A percentile compares a stretch with the other conserved stretches of the same genome.
Conservation (phyloP, 2,329 filamentous ascomycete species). For the Alternaria panax region DNA sequence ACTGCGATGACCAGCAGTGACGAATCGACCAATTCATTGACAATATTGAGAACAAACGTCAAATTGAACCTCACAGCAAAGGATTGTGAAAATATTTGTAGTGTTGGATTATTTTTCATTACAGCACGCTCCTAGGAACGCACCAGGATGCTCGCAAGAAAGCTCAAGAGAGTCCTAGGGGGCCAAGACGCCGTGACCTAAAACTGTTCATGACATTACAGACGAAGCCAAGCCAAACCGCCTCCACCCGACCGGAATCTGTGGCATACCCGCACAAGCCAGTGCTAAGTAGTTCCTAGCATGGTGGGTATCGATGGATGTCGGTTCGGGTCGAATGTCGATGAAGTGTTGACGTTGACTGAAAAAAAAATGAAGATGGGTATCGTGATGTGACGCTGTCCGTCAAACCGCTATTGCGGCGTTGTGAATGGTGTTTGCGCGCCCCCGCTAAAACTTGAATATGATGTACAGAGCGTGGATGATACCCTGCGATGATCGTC, state of each 20-base stretch:
- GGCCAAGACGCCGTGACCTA: constrained; percentile 22
- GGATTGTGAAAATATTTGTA: not conserved
- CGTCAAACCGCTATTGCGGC: constrained; percentile 19
- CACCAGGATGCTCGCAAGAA: constrained; percentile 6
- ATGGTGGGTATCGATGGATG: constrained; percentile 4
- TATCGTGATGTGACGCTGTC: constrained; percentile 41
- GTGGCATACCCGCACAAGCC: constrained; percentile 3
- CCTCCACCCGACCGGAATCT: constrained; percentile 8
- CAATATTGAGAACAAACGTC: not conserved
- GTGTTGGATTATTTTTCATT: constrained; percentile 20
- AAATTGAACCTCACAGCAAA: not conserved
- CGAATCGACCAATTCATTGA: not conserved
- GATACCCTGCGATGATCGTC: constrained; percentile 62
- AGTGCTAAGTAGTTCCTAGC: not conserved
- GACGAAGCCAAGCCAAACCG: constrained; percentile 12
- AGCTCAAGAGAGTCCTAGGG: constrained; percentile 7
- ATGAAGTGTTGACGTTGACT: constrained; percentile 3
- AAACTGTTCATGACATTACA: constrained; percentile 14
- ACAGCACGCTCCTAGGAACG: constrained; percentile 15
- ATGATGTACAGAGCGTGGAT: constrained; percentile 96
- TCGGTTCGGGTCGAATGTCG: not conserved
- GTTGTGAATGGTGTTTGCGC: constrained; percentile 16
- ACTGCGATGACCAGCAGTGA: not conserved
- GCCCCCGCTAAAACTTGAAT: constrained; percentile 74
- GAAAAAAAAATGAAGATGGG: constrained; percentile 31